Conservation (phyloP, 495 filamentous ascomycete genomes). For the Talaromyces adpressus region DNA sequence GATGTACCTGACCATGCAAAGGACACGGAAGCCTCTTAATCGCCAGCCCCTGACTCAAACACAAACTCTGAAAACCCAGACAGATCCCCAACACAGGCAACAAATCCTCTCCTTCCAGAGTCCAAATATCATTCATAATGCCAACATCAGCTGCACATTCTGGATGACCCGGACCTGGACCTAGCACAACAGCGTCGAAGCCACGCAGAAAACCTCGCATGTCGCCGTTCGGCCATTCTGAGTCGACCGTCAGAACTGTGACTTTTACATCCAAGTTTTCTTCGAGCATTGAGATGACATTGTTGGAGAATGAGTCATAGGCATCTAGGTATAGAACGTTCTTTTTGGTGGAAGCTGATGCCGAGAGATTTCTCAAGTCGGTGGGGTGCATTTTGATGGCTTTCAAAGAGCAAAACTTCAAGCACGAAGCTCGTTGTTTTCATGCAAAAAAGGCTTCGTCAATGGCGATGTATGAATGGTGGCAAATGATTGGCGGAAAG, state of each 20-base stretch:
- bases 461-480: background rate
- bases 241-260: slow-evolving; percentile 65
- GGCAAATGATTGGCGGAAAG: background rate
- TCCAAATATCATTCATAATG: slow-evolving; percentile 73
- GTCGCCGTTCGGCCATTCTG: slow-evolving; percentile 34
- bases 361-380: background rate
- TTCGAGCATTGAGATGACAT: slow-evolving; percentile 74
- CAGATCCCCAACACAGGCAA: slow-evolving; percentile 85
- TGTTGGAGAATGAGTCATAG: slow-evolving; percentile 94
- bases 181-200: slow-evolving; percentile 72
- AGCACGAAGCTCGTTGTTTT: background rate
- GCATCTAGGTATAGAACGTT: slow-evolving; percentile 83
- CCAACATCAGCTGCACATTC: slow-evolving; percentile 61
- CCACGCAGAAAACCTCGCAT: slow-evolving; percentile 44
- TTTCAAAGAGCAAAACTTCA: background rate
- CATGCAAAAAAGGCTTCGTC: background rate
- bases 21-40: slow-evolving; percentile 59
- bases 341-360: slow-evolving; percentile 11
- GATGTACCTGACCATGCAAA: slow-evolving; percentile 72
- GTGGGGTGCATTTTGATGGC: background rate
- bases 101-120: slow-evolving; percentile 44
- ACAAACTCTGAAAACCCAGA: slow-evolving; percentile 84
- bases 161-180: slow-evolving; percentile 70
- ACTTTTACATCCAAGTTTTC: slow-evolving; percentile 58
- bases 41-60: slow-evolving; percentile 54